Evolutionary conservation across 2,329 filamentous ascomycete species (phyloP).

Genomic region (Fusarium fujikuroi): DNA sequence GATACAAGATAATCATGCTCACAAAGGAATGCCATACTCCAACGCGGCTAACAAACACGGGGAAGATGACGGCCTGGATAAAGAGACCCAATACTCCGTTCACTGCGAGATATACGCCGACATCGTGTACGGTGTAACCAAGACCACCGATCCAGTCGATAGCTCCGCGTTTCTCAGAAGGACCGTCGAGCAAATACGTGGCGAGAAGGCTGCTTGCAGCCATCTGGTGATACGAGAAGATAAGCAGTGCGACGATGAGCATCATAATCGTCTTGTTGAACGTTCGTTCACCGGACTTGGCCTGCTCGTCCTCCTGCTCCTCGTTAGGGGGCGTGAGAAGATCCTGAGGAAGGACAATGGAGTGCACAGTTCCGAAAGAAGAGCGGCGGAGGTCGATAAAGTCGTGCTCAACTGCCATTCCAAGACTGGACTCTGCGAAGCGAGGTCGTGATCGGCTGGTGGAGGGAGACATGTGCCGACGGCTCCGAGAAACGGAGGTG

Average conservation of each 20-base stretch:
- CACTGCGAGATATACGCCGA: conserved; percentile 74
- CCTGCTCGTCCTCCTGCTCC: conserved; percentile 21
- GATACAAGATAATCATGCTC: conserved; percentile 72
- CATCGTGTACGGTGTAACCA: conserved; percentile 72
- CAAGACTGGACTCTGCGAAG: conserved; percentile 38
- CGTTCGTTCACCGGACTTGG: conserved; percentile 36
- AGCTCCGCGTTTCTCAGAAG: conserved; percentile 19
- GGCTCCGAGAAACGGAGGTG: conserved; percentile 17
- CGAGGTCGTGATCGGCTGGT: conserved; percentile 31
- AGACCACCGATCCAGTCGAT: conserved; percentile 68
- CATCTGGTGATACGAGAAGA: conserved; percentile 60
- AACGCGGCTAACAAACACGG: conserved; percentile 69
- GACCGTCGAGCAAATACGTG: conserved; percentile 55
- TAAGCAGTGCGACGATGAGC: conserved; percentile 53
- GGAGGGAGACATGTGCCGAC: conserved; percentile 28
- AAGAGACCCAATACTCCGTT: conserved; percentile 78
- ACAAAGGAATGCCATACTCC: conserved; percentile 76
- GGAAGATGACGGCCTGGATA: conserved; percentile 78
- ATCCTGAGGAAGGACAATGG: conserved; percentile 48
- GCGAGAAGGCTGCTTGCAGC: conserved; percentile 56
- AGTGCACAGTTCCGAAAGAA: conserved; percentile 57
- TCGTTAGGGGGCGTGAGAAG: conserved; percentile 28
- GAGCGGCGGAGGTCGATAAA: conserved; percentile 44
- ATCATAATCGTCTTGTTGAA: conserved; percentile 51
- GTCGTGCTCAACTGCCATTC: conserved; percentile 36